These are phyloP conservation scores for Sporothrix humicola DNA, from an alignment of 2,329 filamentous ascomycete genomes.

Conservation along the genomic window DNA sequence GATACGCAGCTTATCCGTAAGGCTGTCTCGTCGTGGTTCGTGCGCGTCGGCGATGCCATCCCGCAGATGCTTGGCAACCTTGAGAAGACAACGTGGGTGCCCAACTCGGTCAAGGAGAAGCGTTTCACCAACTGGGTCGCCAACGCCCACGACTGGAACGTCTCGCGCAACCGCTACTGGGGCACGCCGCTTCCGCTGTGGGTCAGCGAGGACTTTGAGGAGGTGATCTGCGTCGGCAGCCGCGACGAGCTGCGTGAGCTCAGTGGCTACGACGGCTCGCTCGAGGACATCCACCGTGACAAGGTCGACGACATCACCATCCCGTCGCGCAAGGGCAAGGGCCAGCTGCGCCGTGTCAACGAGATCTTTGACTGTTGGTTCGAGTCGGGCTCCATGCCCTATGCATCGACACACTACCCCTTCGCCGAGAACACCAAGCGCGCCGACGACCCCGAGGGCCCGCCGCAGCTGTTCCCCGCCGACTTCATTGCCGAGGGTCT, in stretches of 20 bases:
- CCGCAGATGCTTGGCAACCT: slow-evolving; percentile 91
- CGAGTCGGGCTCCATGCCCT: slow-evolving; percentile 59
- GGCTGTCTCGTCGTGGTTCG: slow-evolving; percentile 93
- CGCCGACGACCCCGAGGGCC: slow-evolving; percentile 67
- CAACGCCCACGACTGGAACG: slow-evolving; percentile 93
- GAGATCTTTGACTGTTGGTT: slow-evolving; percentile 67
- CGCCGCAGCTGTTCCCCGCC: slow-evolving; percentile 50
- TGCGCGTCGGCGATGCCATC: slow-evolving; percentile 82
- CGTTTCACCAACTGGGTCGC: slow-evolving; percentile 90
- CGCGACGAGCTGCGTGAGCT: slow-evolving; percentile 82
- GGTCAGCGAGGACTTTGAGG: slow-evolving; percentile 87
- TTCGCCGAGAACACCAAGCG: slow-evolving; percentile 83
- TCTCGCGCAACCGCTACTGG: slow-evolving; percentile 94
- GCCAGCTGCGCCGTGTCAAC: slow-evolving; percentile 65
- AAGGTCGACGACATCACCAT: slow-evolving; percentile 95
- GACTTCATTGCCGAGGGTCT: slow-evolving; percentile 62
- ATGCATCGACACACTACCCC: slow-evolving; percentile 62
- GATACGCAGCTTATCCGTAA: slow-evolving; percentile 93
- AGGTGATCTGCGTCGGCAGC: slow-evolving; percentile 85
- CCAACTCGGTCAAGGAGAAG: slow-evolving; percentile 86
- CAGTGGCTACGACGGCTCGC: slow-evolving; percentile 82
- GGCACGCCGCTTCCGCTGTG: slow-evolving; percentile 67
- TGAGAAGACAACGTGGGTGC: slow-evolving; percentile 89
- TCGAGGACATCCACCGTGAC: slow-evolving; percentile 88
- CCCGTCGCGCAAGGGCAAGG: slow-evolving; percentile 77